Conservation (phyloP, 768 basidiomycete species). For the Dacryopinax spathularia region DNA sequence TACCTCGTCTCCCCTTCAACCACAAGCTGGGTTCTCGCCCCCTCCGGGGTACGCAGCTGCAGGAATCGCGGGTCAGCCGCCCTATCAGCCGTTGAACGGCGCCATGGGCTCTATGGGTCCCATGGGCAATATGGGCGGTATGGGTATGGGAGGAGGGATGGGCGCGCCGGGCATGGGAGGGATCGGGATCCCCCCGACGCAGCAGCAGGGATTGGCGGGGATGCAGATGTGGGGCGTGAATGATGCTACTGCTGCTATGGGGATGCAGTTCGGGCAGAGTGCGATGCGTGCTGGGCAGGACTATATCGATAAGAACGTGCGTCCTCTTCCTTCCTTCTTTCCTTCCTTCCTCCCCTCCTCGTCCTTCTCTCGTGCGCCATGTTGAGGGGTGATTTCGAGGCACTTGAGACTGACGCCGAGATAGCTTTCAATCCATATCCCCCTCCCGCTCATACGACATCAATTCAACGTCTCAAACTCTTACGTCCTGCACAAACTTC, state of each 20-base stretch:
- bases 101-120: neutral
- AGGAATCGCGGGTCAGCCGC: conserved; percentile 27
- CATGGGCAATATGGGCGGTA: neutral
- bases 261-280: conserved; percentile 85
- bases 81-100: conserved; percentile 23
- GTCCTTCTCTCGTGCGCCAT: neutral
- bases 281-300: conserved; percentile 90
- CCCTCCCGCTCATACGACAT: conserved; percentile 63
- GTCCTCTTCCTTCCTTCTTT: conserved; percentile 18
- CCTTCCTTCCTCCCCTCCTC: conserved; percentile 11
- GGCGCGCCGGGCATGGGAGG: conserved; percentile 3
- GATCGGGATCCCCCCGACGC: neutral
- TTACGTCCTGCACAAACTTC: conserved; percentile 83
- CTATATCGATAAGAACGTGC: conserved; percentile 86
- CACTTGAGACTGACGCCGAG: neutral
- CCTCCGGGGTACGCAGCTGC: conserved; percentile 18
- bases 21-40: conserved; percentile 8
- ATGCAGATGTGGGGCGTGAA: conserved; percentile 63
- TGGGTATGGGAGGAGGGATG: neutral
- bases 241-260: conserved; percentile 86
- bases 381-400: too few species aligned
- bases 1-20: conserved; percentile 42
- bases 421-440: conserved; percentile 36
- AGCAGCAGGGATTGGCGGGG: conserved; percentile 15
- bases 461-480: conserved; percentile 93